Percentiles rank a stretch among this genome's conserved stretches.
Conservation (phyloP, 2,329 filamentous ascomycete species). For the Blastomyces percursus region DNA sequence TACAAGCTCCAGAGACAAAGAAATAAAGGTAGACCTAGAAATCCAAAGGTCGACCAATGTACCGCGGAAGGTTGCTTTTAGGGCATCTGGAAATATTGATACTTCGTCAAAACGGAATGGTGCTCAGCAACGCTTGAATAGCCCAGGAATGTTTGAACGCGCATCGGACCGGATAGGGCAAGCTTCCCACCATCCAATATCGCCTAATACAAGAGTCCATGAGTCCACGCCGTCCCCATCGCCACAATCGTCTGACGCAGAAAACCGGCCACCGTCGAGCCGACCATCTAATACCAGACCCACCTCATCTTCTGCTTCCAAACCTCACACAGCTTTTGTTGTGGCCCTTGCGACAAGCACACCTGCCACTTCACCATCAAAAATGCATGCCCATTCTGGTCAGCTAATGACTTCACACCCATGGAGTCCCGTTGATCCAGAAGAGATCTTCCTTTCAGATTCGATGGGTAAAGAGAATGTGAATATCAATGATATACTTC, state of each 20-base stretch:
- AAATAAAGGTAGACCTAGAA: not conserved
- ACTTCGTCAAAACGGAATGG: not conserved
- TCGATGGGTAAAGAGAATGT: conserved; percentile 40
- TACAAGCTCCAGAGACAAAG: not conserved
- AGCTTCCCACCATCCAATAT: not conserved
- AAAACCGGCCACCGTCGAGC: conserved; percentile 65
- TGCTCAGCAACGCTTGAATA: not conserved
- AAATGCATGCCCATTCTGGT: conserved; percentile 39
- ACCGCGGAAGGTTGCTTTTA: conserved; percentile 1
- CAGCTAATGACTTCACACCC: conserved; percentile 47
- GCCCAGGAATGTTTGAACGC: not conserved
- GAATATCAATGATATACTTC: conserved; percentile 39
- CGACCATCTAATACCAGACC: conserved; percentile 42
- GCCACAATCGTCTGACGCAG: conserved; percentile 66
- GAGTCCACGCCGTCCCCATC: conserved; percentile 51
- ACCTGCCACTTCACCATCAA: conserved; percentile 47
- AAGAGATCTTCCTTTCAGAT: conserved; percentile 43
- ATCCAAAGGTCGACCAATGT: not conserved
- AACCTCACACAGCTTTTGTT: conserved; percentile 28
- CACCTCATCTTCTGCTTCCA: conserved; percentile 25
- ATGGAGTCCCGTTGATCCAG: conserved; percentile 69
- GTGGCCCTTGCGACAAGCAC: conserved; percentile 36
- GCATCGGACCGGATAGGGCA: not conserved
- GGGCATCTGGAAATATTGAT: not conserved
- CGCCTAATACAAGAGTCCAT: conserved; percentile 26